Evolutionary conservation across 768 basidiomycete species (phyloP), one percentile per base, ranked within the genome.

Genomic region (Termitomyces sp.): DNA sequence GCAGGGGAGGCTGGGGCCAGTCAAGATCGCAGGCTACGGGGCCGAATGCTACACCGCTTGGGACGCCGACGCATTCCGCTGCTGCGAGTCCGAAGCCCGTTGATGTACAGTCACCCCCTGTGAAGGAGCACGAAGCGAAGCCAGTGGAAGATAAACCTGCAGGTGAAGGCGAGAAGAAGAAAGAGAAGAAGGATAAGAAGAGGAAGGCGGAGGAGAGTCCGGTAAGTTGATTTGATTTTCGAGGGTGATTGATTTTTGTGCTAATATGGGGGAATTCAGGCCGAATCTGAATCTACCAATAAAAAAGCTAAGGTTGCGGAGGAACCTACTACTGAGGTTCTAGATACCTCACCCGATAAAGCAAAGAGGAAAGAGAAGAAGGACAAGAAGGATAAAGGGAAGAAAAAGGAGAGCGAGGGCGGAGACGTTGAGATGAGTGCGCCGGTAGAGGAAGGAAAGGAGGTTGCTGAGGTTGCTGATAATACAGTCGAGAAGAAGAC

Each of bases 1-100:
- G 76, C 49, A 72, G 77, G n/a, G 74, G 76, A n/a, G 65, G 55
- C 15, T 74, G 76, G 67, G 68, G 74, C 40, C 64, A 72, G 54
- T 65, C 62, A 15, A 65, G 73, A 40, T 57, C 67, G 61, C 61
- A 61, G 34, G 75, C 71, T 2, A 87, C 87, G 49, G 91, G 91
- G 63, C 83, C 88, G 67, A 93, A 93, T 66, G 81, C 72, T 68
- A 88, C 83, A 37, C 91, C 89, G 45, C 75, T 93, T 58, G 91
- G 91, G 58, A 81, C 85, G 15, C 84, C 87, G 8, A 80, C 68
- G 29, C 75, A 75, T 52, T 76, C 79, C 38, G 74, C 72, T 49
- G 71, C 69, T 15, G 45, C 68, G 31, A 60, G 66, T 40, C 62
- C 73, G 6, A 50, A 63, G 6, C 61, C 54, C 46, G 60, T 62